Base-by-base conservation (phyloP, 2,329 filamentous ascomycete species). In the Venturia effusa region DNA sequence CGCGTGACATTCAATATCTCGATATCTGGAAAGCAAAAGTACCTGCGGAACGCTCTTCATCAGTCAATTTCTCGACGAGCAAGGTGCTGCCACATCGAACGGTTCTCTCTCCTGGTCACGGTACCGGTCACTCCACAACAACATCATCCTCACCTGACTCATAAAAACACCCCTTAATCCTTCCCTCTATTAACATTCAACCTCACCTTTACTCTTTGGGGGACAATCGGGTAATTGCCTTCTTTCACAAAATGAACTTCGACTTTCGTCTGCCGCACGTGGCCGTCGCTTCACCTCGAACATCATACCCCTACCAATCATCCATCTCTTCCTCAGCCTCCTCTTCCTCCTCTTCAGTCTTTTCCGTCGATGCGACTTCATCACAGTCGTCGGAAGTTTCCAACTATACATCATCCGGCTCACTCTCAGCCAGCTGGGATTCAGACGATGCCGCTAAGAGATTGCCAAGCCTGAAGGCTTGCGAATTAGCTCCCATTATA, bases 241-340 rank as follows among this genome's bases (percentile, higher is more conserved):
- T 27, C 45, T 62, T 48, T 61, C 61, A 69, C 71, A 76, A 67
- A 71, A 77, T 77, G 75, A 74, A 66, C 68, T 69, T 73, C 69
- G 72, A 75, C 67, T 71, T 73, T 64, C 71, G 69, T 64, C 66
- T 69, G 63, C 70, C 67, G 41, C 69, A 68, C 66, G 71, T 73
- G 71, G 71, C 71, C 69, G 66, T 66, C 66, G 68, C 72, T 67
- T 72, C 71, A 60, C 69, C 72, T 51, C 70, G 69, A 68, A 75
- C 74, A 27, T 51, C 45, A 71, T 76, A 80, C 71, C 83, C 86
- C 68, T 92, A 90, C 76, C 84, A 83, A 73, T 83, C 85, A 66
- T 87, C 88, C 51, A 78, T 91, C 80, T 84, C 87, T 71, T 88
- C 88, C 64, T 89, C 88, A 69, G 85, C 88, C 65, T 91, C 89